Evolutionary conservation across 2,329 filamentous ascomycete genomes (phyloP).

Genomic region (Ustulina deusta): DNA sequence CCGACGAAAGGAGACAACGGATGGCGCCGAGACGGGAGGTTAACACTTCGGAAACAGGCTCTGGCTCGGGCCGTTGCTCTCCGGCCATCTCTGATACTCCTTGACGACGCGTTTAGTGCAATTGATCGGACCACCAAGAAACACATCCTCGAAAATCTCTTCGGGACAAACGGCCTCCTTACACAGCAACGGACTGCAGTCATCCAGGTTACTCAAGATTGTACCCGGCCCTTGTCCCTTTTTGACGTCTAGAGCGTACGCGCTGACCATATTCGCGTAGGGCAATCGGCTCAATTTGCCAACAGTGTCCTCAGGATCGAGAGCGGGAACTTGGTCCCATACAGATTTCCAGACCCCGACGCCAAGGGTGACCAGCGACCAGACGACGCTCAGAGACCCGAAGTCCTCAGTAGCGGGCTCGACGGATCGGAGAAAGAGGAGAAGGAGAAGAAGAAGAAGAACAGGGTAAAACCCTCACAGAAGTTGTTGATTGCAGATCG

Average conservation of each 20-base stretch:
- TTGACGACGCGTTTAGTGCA: conserved; percentile 47
- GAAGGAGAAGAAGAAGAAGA: conserved; percentile 8
- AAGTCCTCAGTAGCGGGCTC: not conserved
- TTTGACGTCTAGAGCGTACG: not conserved
- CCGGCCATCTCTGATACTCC: conserved; percentile 38
- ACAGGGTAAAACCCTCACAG: not conserved
- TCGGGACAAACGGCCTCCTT: conserved; percentile 32
- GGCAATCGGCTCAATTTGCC: conserved; percentile 30
- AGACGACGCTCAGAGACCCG: conserved; percentile 4
- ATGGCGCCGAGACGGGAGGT: not conserved
- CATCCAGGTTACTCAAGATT: conserved; percentile 43
- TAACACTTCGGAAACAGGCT: conserved; percentile 40
- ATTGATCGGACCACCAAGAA: conserved; percentile 40
- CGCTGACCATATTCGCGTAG: conserved; percentile 18
- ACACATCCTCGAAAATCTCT: conserved; percentile 34
- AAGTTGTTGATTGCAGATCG: conserved; percentile 30
- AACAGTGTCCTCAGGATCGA: conserved; percentile 35
- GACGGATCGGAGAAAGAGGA: not conserved
- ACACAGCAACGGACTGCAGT: conserved; percentile 32
- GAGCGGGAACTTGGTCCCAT: conserved; percentile 21
- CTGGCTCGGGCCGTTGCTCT: conserved; percentile 44
- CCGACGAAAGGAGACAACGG: not conserved
- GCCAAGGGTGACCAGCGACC: not conserved
- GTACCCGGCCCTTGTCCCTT: conserved; percentile 33
- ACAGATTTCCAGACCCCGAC: conserved; percentile 17